Evolutionary conservation across 306 rosid species (phyloP).

Genomic region (Inga oerstediana): DNA sequence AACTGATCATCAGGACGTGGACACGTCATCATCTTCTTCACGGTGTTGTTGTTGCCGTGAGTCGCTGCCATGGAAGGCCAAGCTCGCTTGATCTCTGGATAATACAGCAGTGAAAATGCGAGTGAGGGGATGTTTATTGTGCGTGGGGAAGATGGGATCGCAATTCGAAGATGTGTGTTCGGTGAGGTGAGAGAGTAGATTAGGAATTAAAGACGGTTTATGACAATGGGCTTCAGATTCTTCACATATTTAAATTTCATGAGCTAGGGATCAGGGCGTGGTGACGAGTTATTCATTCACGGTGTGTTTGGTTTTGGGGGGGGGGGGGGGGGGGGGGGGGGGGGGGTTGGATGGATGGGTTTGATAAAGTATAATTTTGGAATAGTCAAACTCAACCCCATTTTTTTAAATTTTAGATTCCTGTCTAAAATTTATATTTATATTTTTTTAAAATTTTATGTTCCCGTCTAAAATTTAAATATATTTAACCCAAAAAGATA

Average conservation of each 20-base stretch:
- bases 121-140: not conserved
- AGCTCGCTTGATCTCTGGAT: not conserved
- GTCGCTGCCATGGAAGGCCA: constrained; percentile 12
- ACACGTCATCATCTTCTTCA: not conserved
- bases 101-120: not conserved
- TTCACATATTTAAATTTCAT: not conserved
- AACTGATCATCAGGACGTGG: not conserved
- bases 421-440: no score
- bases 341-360: no score
- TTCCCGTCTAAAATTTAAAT: no score
- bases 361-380: no score
- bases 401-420: no score
- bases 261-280: not conserved
- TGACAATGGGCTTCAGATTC: not conserved
- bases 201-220: not conserved
- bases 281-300: not conserved
- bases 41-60: not conserved
- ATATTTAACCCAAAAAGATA: no score
- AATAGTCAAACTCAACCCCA: no score
- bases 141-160: not conserved
- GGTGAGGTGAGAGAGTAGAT: not conserved
- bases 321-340: no score
- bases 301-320: no score
- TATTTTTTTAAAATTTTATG: no score
- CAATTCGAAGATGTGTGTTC: not conserved